phyloP scores from a whole-genome alignment of 2,329 filamentous ascomycete genomes.

The Pestalotiopsis fici region DNA sequence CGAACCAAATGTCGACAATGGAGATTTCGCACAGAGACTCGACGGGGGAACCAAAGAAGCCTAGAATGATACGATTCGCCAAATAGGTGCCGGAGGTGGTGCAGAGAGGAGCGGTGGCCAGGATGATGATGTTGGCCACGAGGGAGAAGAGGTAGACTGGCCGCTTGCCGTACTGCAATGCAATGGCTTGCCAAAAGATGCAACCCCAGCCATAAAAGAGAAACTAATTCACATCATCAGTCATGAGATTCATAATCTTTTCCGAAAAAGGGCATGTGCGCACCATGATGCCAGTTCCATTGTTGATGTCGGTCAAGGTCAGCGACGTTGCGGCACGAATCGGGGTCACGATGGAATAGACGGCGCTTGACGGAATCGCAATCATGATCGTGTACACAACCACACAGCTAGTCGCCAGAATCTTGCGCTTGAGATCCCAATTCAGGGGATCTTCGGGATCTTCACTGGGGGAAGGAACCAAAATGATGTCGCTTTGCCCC shows the following conservation, averaged over 20 bases:
- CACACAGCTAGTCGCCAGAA: slow-evolving; percentile 26
- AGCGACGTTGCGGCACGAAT: slow-evolving; percentile 32
- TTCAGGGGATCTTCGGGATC: slow-evolving; percentile 57
- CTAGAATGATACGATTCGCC: slow-evolving; percentile 43
- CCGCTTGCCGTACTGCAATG: slow-evolving; percentile 45
- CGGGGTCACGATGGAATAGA: slow-evolving; percentile 40
- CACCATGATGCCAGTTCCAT: slow-evolving; percentile 39
- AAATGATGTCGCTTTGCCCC: slow-evolving; percentile 41
- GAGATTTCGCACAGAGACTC: slow-evolving; percentile 47
- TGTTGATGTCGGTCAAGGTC: slow-evolving; percentile 35
- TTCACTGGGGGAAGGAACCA: slow-evolving; percentile 49
- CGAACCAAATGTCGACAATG: slow-evolving; percentile 41
- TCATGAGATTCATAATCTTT: slow-evolving; percentile 15
- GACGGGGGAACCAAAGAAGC: slow-evolving; percentile 45
- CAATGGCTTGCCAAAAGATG: slow-evolving; percentile 49
- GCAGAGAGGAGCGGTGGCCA: slow-evolving; percentile 38
- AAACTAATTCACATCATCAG: slow-evolving; percentile 31
- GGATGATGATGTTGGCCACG: slow-evolving; percentile 29
- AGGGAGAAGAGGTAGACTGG: slow-evolving; percentile 39
- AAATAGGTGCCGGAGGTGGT: slow-evolving; percentile 42
- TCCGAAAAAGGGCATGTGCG: not conserved
- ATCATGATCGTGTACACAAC: slow-evolving; percentile 19
- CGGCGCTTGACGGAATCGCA: slow-evolving; percentile 28
- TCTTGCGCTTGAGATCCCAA: slow-evolving; percentile 36
- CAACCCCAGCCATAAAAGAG: slow-evolving; percentile 44